A percentile compares a stretch with the other conserved stretches of the same genome.
These are phyloP conservation scores for Calocybe indica DNA, from an alignment of 768 basidiomycete species.

Conservation along the genomic window DNA sequence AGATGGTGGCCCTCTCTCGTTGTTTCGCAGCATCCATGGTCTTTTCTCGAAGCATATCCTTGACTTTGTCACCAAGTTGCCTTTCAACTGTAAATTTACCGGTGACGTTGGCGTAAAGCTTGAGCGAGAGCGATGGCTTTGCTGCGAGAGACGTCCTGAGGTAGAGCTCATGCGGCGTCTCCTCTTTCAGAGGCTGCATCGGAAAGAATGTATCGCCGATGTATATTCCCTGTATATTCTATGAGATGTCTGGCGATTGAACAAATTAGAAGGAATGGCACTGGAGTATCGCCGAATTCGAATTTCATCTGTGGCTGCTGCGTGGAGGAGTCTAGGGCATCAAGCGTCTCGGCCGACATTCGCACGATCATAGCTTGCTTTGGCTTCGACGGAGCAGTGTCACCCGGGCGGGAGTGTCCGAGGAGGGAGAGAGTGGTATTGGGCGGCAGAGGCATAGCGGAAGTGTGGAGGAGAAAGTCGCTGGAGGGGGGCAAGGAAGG, in stretches of 20 bases:
- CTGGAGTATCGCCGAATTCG: constrained; percentile 56
- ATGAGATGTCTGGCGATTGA: constrained; percentile 2
- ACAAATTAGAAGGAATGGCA: constrained; percentile 23
- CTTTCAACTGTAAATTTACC: constrained; percentile 67
- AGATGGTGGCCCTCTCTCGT: constrained; percentile 38
- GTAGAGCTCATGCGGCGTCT: constrained; percentile 64
- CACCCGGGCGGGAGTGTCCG: constrained; percentile 50
- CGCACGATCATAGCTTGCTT: constrained; percentile 75
- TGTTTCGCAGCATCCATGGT: constrained; percentile 37
- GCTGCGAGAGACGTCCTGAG: constrained; percentile 52
- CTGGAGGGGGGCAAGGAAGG: too few relatives aligned
- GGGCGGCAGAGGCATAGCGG: constrained; percentile 62
- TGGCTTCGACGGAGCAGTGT: constrained; percentile 49
- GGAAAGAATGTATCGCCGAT: constrained; percentile 64
- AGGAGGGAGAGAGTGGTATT: constrained; percentile 51
- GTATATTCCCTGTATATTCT: constrained; percentile 46
- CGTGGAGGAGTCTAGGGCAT: constrained; percentile 52
- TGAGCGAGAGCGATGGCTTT: constrained; percentile 60
- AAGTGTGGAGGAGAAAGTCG: too few relatives aligned
- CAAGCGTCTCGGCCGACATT: constrained; percentile 66
- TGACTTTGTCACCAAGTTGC: constrained; percentile 43
- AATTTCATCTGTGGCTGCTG: constrained; percentile 45
- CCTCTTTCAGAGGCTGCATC: constrained; percentile 48
- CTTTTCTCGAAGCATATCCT: constrained; percentile 40
- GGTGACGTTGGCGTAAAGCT: constrained; percentile 68